phyloP scores from a whole-genome alignment of 2,329 filamentous ascomycete genomes.

The Sarocladiaceae sp. region DNA sequence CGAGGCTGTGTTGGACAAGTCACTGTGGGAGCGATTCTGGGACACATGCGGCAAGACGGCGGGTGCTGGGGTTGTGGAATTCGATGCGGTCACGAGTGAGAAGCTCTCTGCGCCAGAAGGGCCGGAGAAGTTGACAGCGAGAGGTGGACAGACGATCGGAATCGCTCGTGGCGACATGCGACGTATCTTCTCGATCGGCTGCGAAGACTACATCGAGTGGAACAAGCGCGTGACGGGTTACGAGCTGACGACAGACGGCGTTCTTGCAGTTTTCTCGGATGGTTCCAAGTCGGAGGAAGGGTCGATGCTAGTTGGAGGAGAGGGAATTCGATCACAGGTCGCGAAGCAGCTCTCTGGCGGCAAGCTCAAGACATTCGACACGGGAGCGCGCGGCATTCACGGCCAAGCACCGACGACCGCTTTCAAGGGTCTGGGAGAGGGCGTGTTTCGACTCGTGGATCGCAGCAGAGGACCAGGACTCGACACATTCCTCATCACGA shows the following conservation, averaged over 20 bases:
- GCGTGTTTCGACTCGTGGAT: constrained; percentile 53
- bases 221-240: constrained; percentile 50
- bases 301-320: constrained; percentile 52
- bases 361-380: constrained; percentile 55
- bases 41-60: constrained; percentile 53
- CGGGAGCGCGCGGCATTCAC: constrained; percentile 57
- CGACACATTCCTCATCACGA: constrained; percentile 51
- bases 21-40: constrained; percentile 49
- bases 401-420: constrained; percentile 57
- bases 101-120: constrained; percentile 20
- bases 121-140: constrained; percentile 36
- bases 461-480: constrained; percentile 36
- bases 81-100: constrained; percentile 49
- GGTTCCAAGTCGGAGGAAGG: constrained; percentile 53
- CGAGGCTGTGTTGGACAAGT: constrained; percentile 46
- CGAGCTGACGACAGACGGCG: constrained; percentile 46
- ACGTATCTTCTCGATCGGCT: constrained; percentile 48
- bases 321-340: constrained; percentile 56
- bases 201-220: constrained; percentile 50
- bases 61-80: constrained; percentile 41
- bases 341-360: constrained; percentile 53
- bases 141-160: constrained; percentile 53
- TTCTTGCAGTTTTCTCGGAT: constrained; percentile 52
- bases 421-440: constrained; percentile 56
- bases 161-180: constrained; percentile 60